These are phyloP conservation scores for Thuja plicata DNA, from an alignment of 83 land plant genomes.

Conservation along the genomic window DNA sequence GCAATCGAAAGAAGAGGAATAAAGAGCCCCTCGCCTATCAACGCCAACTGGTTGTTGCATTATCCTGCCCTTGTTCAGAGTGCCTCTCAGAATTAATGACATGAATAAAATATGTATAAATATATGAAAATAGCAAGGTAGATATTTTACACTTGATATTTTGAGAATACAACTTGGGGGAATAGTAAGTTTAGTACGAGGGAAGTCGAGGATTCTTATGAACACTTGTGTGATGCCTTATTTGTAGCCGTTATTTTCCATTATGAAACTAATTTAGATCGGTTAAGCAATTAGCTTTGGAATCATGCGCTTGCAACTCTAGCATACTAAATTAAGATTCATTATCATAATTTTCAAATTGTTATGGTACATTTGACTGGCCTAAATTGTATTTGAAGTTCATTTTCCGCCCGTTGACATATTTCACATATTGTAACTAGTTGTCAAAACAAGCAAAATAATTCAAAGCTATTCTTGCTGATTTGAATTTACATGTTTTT, in stretches of 20 bases:
- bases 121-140: not conserved
- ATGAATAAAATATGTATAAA: not conserved
- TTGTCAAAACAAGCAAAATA: not conserved
- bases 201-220: not conserved
- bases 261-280: not conserved
- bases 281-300: not conserved
- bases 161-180: not conserved
- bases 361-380: not conserved
- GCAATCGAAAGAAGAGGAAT: conserved; percentile 43
- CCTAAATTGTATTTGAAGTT: not conserved
- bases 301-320: not conserved
- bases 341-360: not conserved
- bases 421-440: too few species aligned
- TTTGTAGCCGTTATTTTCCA: not conserved
- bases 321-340: not conserved
- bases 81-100: not conserved
- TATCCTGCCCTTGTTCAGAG: conserved; percentile 21
- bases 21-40: conserved; percentile 32
- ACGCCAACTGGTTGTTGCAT: conserved; percentile 44
- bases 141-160: too few species aligned
- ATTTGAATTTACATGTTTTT: not conserved
- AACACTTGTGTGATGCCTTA: not conserved
- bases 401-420: not conserved
- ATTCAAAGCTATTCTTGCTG: not conserved
- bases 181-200: not conserved